phyloP scores from a whole-genome alignment of 371 early-diverging fungal genomes.

The Blakeslea trispora region DNA sequence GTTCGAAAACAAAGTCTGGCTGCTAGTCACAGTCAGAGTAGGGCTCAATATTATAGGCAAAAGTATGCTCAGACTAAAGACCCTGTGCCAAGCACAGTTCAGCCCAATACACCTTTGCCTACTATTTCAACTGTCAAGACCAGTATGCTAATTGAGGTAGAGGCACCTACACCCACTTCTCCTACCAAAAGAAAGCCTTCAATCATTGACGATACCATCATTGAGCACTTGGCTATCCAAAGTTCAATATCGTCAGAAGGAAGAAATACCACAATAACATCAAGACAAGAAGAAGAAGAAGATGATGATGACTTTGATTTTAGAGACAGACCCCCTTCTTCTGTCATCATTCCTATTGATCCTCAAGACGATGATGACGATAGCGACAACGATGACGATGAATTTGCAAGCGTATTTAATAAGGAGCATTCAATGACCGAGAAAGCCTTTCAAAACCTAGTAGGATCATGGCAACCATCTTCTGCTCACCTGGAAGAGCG shows the following conservation, averaged over 20 bases:
- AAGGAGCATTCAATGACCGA: too few relatives aligned
- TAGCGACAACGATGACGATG: conserved; percentile 1
- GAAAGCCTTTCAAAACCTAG: too few relatives aligned
- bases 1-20: conserved; percentile 48
- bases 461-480: background rate
- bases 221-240: too few relatives aligned
- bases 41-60: background rate
- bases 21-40: conserved; percentile 17
- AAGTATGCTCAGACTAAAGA: background rate
- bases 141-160: background rate
- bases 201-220: too few relatives aligned
- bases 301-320: conserved; percentile 47
- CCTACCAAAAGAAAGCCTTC: too few relatives aligned
- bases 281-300: conserved; percentile 9
- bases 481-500: conserved; percentile 13
- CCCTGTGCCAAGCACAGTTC: too few relatives aligned
- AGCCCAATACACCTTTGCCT: too few relatives aligned
- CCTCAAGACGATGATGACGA: conserved; percentile 8
- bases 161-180: conserved; percentile 1
- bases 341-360: conserved; percentile 23
- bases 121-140: too few relatives aligned
- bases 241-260: too few relatives aligned
- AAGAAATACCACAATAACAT: too few relatives aligned
- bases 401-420: background rate
- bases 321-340: conserved; percentile 43